These are phyloP conservation scores for Saturnispora bothae DNA, from an alignment of 805 yeast genomes.

Conservation along the genomic window DNA sequence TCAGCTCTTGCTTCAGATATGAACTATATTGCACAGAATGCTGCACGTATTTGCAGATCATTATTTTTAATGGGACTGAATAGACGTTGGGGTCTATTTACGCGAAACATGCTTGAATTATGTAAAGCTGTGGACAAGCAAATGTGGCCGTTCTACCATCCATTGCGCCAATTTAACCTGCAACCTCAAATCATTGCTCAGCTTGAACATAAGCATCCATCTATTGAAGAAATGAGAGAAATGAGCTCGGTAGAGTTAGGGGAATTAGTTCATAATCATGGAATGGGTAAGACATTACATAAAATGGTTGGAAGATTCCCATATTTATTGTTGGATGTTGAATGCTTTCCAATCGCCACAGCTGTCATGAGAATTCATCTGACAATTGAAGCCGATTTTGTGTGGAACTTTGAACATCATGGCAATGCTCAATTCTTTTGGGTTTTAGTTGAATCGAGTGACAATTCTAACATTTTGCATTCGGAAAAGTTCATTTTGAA, in stretches of 20 bases:
- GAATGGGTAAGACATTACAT: conserved; percentile 57
- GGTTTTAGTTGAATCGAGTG: conserved; percentile 86
- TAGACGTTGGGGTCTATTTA: conserved; percentile 82
- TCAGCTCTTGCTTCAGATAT: conserved; percentile 79
- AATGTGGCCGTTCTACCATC: conserved; percentile 86
- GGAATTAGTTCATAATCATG: conserved; percentile 73
- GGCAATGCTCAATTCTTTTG: conserved; percentile 83
- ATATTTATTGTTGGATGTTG: conserved; percentile 59
- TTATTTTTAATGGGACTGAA: conserved; percentile 77
- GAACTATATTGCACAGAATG: conserved; percentile 90
- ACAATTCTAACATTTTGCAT: conserved; percentile 62
- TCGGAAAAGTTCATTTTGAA: conserved; percentile 70
- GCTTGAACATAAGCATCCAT: conserved; percentile 52
- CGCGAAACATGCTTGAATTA: conserved; percentile 62
- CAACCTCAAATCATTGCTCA: conserved; percentile 55
- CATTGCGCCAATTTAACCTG: conserved; percentile 76
- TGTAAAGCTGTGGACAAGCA: conserved; percentile 81
- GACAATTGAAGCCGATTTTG: conserved; percentile 60
- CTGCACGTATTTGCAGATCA: conserved; percentile 89
- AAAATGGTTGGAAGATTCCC: conserved; percentile 67
- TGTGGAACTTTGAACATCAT: conserved; percentile 76
- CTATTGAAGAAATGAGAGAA: conserved; percentile 64
- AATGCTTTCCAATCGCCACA: conserved; percentile 78
- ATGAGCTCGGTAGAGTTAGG: conserved; percentile 73
- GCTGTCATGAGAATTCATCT: conserved; percentile 79